Conservation (phyloP, 2,329 filamentous ascomycete genomes). For the Microdochium bolleyi region DNA sequence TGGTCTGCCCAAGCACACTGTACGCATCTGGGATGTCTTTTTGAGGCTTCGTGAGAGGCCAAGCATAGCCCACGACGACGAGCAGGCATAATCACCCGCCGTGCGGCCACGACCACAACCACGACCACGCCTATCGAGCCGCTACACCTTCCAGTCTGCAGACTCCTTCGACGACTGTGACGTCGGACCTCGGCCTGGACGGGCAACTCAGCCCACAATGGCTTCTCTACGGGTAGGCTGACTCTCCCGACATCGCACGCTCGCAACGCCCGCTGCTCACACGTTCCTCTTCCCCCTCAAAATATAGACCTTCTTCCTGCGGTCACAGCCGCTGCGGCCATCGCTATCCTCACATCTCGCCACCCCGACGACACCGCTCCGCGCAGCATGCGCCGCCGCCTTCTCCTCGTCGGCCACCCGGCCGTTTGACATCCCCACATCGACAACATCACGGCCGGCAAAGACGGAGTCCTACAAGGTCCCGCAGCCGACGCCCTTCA, state of each 20-base stretch:
- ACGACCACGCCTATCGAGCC: no score
- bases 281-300: not conserved
- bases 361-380: not conserved
- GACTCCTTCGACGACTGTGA: not conserved
- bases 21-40: not conserved
- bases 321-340: conserved; percentile 17
- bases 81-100: no score
- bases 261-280: not conserved
- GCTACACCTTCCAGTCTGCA: no score
- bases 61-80: no score
- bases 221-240: conserved; percentile 6
- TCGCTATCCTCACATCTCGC: conserved; percentile 7
- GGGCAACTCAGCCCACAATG: conserved; percentile 1
- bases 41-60: no score
- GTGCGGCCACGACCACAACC: no score
- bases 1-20: not conserved
- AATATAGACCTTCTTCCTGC: conserved; percentile 7
- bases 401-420: conserved; percentile 3
- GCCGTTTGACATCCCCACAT: no score
- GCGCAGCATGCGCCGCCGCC: not conserved
- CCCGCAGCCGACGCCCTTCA: conserved; percentile 64
- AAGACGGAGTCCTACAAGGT: conserved; percentile 4
- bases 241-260: not conserved
- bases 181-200: not conserved
- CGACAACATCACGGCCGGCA: conserved; percentile 2